phyloP scores from a whole-genome alignment of 225 moss, liverwort and hornwort species.

The Marchantia paleacea region DNA sequence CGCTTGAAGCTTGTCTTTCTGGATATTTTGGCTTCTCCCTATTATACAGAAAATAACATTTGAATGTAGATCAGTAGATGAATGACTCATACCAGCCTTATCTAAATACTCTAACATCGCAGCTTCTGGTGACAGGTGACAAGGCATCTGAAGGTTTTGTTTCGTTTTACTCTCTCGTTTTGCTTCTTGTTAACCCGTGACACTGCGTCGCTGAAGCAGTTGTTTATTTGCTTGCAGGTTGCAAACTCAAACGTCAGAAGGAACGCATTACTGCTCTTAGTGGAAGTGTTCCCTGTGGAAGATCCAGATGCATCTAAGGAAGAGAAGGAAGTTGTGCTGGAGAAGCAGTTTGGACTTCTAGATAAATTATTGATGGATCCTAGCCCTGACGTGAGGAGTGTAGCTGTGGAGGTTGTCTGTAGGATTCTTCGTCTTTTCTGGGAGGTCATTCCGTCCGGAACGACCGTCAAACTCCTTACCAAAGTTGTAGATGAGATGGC shows the following conservation, averaged over 20 bases:
- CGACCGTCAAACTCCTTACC: constrained; percentile 40
- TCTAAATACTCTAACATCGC: too few species aligned
- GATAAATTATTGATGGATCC: constrained; percentile 49
- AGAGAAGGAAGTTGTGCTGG: constrained; percentile 52
- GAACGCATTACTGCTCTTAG: constrained; percentile 48
- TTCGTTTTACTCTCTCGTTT: too few species aligned
- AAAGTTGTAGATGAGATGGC: constrained; percentile 48
- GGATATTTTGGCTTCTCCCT: too few species aligned
- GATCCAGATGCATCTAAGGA: constrained; percentile 52
- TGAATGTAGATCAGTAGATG: too few species aligned
- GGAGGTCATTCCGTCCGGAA: constrained; percentile 49
- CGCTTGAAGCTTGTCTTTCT: background rate
- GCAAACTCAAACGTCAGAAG: constrained; percentile 57
- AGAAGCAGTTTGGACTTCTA: constrained; percentile 46
- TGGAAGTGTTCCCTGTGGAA: constrained; percentile 58
- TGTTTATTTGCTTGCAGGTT: constrained; percentile 28
- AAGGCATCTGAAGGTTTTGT: background rate
- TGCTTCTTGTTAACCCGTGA: background rate
- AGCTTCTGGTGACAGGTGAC: too few species aligned
- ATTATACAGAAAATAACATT: too few species aligned
- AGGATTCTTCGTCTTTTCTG: constrained; percentile 53
- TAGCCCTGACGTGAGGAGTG: constrained; percentile 50
- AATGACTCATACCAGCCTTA: too few species aligned
- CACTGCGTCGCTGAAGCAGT: background rate
- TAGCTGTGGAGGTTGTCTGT: constrained; percentile 55